Conservation (phyloP, 805 yeast species). For the Saccharomyces paradoxus region DNA sequence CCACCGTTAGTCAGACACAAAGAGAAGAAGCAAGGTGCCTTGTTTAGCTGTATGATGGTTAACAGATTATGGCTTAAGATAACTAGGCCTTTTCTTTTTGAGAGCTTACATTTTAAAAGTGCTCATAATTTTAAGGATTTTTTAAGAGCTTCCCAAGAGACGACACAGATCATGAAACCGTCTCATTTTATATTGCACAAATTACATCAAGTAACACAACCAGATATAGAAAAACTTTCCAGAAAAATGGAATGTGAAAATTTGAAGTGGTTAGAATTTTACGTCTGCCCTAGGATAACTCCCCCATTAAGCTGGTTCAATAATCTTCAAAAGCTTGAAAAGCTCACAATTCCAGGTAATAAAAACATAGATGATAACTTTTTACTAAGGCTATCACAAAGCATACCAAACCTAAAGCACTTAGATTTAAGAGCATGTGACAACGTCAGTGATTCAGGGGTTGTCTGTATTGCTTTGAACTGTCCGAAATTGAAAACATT, state of each 20-base stretch:
- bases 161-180: conserved; percentile 7
- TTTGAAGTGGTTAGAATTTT: conserved; percentile 66
- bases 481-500: conserved; percentile 53
- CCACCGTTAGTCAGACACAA: neutral
- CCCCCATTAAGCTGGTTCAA: conserved; percentile 47
- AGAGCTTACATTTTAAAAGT: conserved; percentile 46
- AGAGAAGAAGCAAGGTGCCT: conserved; percentile 16
- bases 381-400: conserved; percentile 42
- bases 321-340: conserved; percentile 32
- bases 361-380: conserved; percentile 52
- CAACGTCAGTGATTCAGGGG: conserved; percentile 63
- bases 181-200: conserved; percentile 60
- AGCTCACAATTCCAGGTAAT: conserved; percentile 60
- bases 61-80: conserved; percentile 56
- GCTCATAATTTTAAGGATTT: conserved; percentile 40
- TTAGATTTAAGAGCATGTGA: conserved; percentile 84
- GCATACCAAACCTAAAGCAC: conserved; percentile 51
- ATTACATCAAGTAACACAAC: conserved; percentile 45
- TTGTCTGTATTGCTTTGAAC: conserved; percentile 53
- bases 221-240: conserved; percentile 43
- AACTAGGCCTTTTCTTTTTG: conserved; percentile 47
- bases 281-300: conserved; percentile 65
- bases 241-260: conserved; percentile 36
- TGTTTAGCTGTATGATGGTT: conserved; percentile 60
- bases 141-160: conserved; percentile 12